Evolutionary conservation across 257 asterid genomes (phyloP).

Genomic region (Hygrophila difformis): DNA sequence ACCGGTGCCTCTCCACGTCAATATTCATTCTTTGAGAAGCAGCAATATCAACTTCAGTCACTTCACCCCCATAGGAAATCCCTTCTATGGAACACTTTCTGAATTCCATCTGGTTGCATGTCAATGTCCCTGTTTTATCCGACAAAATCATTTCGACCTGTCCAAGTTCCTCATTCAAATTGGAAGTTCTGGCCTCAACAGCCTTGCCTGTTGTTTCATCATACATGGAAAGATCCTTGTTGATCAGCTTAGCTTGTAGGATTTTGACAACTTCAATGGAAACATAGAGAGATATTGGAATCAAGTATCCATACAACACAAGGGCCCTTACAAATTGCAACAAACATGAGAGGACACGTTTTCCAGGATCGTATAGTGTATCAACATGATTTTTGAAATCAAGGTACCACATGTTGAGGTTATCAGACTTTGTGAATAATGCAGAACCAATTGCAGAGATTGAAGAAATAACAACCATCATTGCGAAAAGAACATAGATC

Average conservation of each 20-base stretch:
- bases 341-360: slow-evolving; percentile 51
- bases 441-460: slow-evolving; percentile 57
- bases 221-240: slow-evolving; percentile 81
- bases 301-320: slow-evolving; percentile 82
- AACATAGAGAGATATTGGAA: slow-evolving; percentile 85
- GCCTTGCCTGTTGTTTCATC: slow-evolving; percentile 66
- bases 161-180: slow-evolving; percentile 96
- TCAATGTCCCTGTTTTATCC: slow-evolving; percentile 92
- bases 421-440: slow-evolving; percentile 36
- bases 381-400: slow-evolving; percentile 45
- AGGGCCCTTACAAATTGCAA: slow-evolving; percentile 87
- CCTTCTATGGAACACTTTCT: slow-evolving; percentile 89
- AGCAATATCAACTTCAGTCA: slow-evolving; percentile 88
- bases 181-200: slow-evolving; percentile 91
- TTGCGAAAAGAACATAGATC: slow-evolving; percentile 65
- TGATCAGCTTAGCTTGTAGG: slow-evolving; percentile 66
- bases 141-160: slow-evolving; percentile 82
- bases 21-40: slow-evolving; percentile 59
- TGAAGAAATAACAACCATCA: slow-evolving; percentile 54
- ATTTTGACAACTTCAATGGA: slow-evolving; percentile 95
- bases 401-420: slow-evolving; percentile 77
- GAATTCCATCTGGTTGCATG: slow-evolving; percentile 94
- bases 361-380: slow-evolving; percentile 45
- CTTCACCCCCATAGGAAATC: slow-evolving; percentile 67
- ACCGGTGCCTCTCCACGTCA: slow-evolving; percentile 38